phyloP scores from a whole-genome alignment of 1,284 basidiomycete species.

The Ceratobasidium sp. region DNA sequence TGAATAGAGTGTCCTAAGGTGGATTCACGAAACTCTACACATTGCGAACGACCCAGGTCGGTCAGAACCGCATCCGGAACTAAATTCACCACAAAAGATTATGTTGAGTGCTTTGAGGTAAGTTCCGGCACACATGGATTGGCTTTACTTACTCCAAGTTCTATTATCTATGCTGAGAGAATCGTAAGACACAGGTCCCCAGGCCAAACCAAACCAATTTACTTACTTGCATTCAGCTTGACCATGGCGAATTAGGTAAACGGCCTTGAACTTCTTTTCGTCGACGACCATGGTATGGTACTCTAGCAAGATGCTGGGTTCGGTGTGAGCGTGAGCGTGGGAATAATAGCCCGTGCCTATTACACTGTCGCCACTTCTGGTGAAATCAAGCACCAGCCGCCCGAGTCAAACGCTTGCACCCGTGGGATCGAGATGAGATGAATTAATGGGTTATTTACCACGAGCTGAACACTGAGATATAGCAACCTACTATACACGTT shows the following conservation, averaged over 20 bases:
- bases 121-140: neutral
- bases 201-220: neutral
- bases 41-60: constrained; percentile 21
- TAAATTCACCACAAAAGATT: neutral
- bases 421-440: too few relatives aligned
- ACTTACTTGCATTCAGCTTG: constrained; percentile 40
- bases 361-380: too few relatives aligned
- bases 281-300: neutral
- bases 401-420: too few relatives aligned
- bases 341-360: neutral
- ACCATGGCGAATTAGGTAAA: constrained; percentile 34
- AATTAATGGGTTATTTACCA: too few relatives aligned
- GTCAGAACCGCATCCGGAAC: constrained; percentile 32
- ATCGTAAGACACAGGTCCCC: neutral
- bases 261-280: constrained; percentile 6
- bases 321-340: neutral
- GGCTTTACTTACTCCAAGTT: neutral
- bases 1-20: constrained; percentile 5
- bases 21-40: constrained; percentile 3
- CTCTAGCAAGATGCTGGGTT: neutral
- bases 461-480: too few relatives aligned
- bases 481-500: too few relatives aligned
- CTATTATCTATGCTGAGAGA: neutral
- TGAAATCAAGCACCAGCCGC: too few relatives aligned
- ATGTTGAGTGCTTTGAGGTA: too few relatives aligned